These are phyloP conservation scores for Fagopyrum homotropicum DNA, from an alignment of 148 eudicot species.

Conservation along the genomic window DNA sequence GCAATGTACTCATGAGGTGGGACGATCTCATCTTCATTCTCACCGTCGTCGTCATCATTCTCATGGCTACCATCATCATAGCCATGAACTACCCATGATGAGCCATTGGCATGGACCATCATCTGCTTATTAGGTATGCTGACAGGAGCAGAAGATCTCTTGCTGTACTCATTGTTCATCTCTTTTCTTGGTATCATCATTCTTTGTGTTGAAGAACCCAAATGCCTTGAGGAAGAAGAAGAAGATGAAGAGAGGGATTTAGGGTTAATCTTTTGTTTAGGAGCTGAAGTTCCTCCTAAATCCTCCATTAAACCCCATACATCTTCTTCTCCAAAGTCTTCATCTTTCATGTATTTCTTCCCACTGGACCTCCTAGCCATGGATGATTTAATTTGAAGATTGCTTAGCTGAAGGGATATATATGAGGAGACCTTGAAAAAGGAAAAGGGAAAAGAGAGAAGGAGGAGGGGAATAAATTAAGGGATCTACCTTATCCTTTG, in stretches of 20 bases:
- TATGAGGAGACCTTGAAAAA: slow-evolving; percentile 9
- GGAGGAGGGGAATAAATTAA: slow-evolving; percentile 24
- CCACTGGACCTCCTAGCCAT: slow-evolving; percentile 26
- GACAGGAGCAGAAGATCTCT: slow-evolving; percentile 53
- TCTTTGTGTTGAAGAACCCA: slow-evolving; percentile 25
- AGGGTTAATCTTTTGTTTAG: not conserved
- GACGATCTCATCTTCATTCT: slow-evolving; percentile 38
- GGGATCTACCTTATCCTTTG: slow-evolving; percentile 37
- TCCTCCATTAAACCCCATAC: slow-evolving; percentile 44
- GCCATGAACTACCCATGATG: slow-evolving; percentile 3
- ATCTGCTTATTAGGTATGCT: slow-evolving; percentile 58
- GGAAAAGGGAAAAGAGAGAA: not conserved
- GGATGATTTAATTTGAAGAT: not conserved
- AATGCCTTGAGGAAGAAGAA: slow-evolving; percentile 21
- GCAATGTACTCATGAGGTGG: slow-evolving; percentile 91
- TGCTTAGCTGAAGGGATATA: not conserved
- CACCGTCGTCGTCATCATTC: slow-evolving; percentile 22
- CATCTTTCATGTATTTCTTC: slow-evolving; percentile 24
- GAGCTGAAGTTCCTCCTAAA: slow-evolving; percentile 15
- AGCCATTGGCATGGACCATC: slow-evolving; percentile 10
- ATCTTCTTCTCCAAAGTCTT: slow-evolving; percentile 64
- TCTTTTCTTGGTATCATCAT: slow-evolving; percentile 38
- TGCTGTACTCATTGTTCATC: slow-evolving; percentile 17
- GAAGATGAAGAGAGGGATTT: not conserved
- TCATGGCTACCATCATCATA: slow-evolving; percentile 14